Percentiles rank a stretch among this genome's conserved stretches.
phyloP scores from a whole-genome alignment of 768 basidiomycete genomes.

The Kwoniella europaea region DNA sequence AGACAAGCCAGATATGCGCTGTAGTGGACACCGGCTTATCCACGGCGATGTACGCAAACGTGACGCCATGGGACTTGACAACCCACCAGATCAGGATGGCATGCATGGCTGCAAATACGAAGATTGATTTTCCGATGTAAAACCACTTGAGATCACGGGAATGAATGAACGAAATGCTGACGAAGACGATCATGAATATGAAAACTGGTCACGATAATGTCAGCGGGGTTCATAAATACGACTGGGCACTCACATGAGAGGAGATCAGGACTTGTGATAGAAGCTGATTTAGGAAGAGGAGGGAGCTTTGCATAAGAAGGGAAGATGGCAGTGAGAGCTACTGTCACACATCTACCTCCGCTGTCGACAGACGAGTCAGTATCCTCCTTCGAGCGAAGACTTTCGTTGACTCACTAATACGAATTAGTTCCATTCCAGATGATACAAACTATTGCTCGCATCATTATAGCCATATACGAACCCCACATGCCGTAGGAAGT shows the following conservation, averaged over 20 bases:
- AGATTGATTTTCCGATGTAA: slow-evolving; percentile 75
- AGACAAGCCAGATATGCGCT: slow-evolving; percentile 67
- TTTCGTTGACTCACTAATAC: slow-evolving; percentile 25
- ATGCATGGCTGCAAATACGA: slow-evolving; percentile 53
- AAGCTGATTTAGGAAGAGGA: slow-evolving; percentile 27
- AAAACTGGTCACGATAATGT: slow-evolving; percentile 61
- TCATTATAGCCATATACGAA: slow-evolving; percentile 73
- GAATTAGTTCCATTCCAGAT: slow-evolving; percentile 38
- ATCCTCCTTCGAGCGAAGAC: no score
- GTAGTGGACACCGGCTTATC: slow-evolving; percentile 20
- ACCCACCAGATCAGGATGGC: slow-evolving; percentile 69
- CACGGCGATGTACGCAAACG: slow-evolving; percentile 24
- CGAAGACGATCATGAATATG: slow-evolving; percentile 86
- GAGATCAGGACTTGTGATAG: slow-evolving; percentile 25
- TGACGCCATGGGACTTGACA: slow-evolving; percentile 68
- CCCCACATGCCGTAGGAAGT: slow-evolving; percentile 77
- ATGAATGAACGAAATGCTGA: slow-evolving; percentile 65
- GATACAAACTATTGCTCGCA: slow-evolving; percentile 43
- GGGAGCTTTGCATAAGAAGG: slow-evolving; percentile 20
- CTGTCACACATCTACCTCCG: slow-evolving; percentile 25
- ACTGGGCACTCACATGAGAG: slow-evolving; percentile 35
- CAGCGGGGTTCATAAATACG: slow-evolving; percentile 41
- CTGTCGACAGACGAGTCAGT: slow-evolving; percentile 9
- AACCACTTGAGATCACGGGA: slow-evolving; percentile 57
- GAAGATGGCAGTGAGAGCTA: slow-evolving; percentile 31